Conservation (phyloP, 2,329 filamentous ascomycete genomes). For the Penicillium vulpinum region DNA sequence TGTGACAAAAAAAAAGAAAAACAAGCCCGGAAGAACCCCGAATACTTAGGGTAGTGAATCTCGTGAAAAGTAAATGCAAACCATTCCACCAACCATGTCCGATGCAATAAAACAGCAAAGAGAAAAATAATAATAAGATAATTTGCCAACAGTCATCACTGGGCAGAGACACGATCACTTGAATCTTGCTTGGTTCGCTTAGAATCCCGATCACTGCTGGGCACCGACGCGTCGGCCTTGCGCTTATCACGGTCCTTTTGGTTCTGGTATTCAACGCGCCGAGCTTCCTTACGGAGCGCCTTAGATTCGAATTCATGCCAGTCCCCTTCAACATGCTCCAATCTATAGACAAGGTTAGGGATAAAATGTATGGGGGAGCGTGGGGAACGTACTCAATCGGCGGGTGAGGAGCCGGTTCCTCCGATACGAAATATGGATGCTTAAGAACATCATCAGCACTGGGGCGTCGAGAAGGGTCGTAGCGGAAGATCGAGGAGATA, state of each 20-base stretch:
- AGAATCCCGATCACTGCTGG: constrained; percentile 41
- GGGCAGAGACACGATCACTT: constrained; percentile 14
- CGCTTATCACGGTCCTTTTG: constrained; percentile 50
- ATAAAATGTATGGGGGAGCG: not conserved
- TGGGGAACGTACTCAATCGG: constrained; percentile 69
- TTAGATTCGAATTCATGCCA: constrained; percentile 99
- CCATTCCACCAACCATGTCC: constrained; percentile 13
- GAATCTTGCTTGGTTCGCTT: constrained; percentile 41
- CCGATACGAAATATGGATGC: constrained; percentile 83
- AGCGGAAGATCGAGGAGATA: constrained; percentile 79
- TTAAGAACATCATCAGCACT: constrained; percentile 79
- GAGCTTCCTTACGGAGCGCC: constrained; percentile 76
- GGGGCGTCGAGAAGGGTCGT: constrained; percentile 81
- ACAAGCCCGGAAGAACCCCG: constrained; percentile 14
- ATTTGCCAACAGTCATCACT: not conserved
- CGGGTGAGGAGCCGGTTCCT: constrained; percentile 75
- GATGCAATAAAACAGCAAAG: constrained; percentile 10
- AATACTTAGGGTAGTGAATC: constrained; percentile 6
- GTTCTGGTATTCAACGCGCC: constrained; percentile 48
- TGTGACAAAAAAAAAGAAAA: constrained; percentile 16
- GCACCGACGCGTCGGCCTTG: constrained; percentile 40
- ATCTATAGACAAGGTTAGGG: constrained; percentile 47
- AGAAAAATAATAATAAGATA: not conserved
- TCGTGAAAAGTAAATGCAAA: constrained; percentile 18
- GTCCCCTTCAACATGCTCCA: constrained; percentile 81